These are phyloP conservation scores for Serendipita indica DNA, from an alignment of 768 basidiomycete genomes.

Conservation along the genomic window DNA sequence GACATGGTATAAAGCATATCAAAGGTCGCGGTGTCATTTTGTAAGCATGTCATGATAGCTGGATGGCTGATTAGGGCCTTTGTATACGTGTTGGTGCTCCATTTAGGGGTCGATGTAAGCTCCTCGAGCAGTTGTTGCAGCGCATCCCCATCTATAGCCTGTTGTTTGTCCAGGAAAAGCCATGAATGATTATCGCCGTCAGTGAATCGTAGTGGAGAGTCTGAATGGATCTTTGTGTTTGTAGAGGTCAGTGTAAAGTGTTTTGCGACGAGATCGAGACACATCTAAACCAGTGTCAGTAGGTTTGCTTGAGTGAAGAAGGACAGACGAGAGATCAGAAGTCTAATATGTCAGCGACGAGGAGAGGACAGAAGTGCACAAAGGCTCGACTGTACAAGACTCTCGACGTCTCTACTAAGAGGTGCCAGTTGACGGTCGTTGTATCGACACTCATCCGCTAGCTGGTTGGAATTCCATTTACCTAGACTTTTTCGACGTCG, in stretches of 20 bases:
- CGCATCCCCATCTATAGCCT: neutral
- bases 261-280: neutral
- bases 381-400: conserved; percentile 3
- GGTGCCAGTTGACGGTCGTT: conserved; percentile 62
- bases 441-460: conserved; percentile 59
- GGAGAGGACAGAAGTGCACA: conserved; percentile 24
- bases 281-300: neutral
- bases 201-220: neutral
- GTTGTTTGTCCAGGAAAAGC: neutral
- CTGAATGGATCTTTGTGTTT: neutral
- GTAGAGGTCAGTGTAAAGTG: neutral
- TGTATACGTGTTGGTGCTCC: neutral
- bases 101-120: neutral
- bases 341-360: conserved; percentile 69
- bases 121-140: neutral
- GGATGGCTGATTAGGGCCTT: neutral
- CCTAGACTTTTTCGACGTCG: neutral
- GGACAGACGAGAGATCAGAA: conserved; percentile 26
- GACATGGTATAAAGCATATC: conserved; percentile 1
- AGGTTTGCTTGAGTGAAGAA: neutral
- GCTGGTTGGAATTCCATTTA: neutral
- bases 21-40: neutral
- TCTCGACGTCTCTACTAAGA: conserved; percentile 62
- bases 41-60: neutral
- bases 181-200: neutral